Percentiles rank a stretch among this genome's conserved stretches.
Evolutionary conservation across 768 basidiomycete genomes (phyloP).

Genomic region (Pseudohyphozyma bogoriensis): DNA sequence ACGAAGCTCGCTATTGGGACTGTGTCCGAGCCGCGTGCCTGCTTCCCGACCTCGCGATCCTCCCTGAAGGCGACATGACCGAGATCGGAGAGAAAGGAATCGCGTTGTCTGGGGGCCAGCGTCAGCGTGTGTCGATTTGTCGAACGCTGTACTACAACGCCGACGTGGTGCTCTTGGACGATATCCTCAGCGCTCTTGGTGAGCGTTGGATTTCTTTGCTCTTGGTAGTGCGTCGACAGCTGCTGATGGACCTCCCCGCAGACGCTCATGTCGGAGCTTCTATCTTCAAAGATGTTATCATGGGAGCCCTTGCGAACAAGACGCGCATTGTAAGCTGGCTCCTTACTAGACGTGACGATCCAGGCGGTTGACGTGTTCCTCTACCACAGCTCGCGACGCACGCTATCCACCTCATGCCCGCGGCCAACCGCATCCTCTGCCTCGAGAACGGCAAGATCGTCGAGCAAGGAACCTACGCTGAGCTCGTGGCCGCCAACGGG

Average conservation of each 20-base stretch:
- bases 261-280: conserved; percentile 85
- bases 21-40: conserved; percentile 14
- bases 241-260: conserved; percentile 15
- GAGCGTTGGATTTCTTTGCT: not conserved
- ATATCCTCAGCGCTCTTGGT: conserved; percentile 49
- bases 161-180: conserved; percentile 68
- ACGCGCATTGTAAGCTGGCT: no score
- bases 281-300: conserved; percentile 48
- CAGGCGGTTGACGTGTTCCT: no score
- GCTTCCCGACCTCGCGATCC: conserved; percentile 21
- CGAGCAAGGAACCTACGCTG: conserved; percentile 67
- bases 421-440: conserved; percentile 71
- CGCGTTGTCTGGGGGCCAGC: conserved; percentile 70
- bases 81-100: conserved; percentile 76
- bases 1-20: conserved; percentile 48
- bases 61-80: conserved; percentile 25
- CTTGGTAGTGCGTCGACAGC: not conserved
- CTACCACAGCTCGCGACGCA: conserved; percentile 59
- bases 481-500: conserved; percentile 51
- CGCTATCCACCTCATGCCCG: conserved; percentile 76
- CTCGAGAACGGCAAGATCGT: conserved; percentile 65
- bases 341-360: no score
- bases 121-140: conserved; percentile 71
- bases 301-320: conserved; percentile 51
- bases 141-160: conserved; percentile 76